These are phyloP conservation scores for Puya raimondii DNA, from an alignment of 176 grass and related monocot genomes.

Conservation along the genomic window DNA sequence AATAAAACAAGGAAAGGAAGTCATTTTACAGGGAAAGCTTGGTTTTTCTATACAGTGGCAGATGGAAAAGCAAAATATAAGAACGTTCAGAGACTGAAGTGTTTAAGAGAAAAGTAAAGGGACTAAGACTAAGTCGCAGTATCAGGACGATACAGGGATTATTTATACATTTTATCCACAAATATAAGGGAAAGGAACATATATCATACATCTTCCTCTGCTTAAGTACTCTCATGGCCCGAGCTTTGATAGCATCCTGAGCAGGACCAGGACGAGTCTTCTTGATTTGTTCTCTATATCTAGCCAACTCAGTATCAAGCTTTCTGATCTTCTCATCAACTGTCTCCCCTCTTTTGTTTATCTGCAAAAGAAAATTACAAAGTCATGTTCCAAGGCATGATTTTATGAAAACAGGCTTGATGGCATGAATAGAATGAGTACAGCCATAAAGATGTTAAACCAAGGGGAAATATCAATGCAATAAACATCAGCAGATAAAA, in stretches of 20 bases:
- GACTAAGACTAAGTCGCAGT: too few relatives aligned
- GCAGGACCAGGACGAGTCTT: slow-evolving; percentile 76
- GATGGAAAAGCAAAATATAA: too few relatives aligned
- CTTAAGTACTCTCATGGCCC: slow-evolving; percentile 83
- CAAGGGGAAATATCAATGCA: too few relatives aligned
- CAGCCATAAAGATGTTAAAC: neutral
- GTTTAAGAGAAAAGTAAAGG: too few relatives aligned
- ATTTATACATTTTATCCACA: neutral
- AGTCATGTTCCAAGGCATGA: neutral
- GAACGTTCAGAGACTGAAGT: too few relatives aligned
- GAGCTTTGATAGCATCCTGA: slow-evolving; percentile 90
- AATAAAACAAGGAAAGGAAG: too few relatives aligned
- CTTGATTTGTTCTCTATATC: slow-evolving; percentile 83
- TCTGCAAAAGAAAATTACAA: neutral
- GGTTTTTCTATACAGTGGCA: too few relatives aligned
- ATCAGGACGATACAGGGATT: too few relatives aligned
- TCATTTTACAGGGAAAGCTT: too few relatives aligned
- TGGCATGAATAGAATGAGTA: neutral
- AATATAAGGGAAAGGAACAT: neutral
- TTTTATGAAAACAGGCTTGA: neutral
- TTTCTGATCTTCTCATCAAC: slow-evolving; percentile 95
- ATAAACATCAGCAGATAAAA: too few relatives aligned
- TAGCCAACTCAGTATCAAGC: slow-evolving; percentile 73
- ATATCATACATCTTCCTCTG: slow-evolving; percentile 63
- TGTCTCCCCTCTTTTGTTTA: slow-evolving; percentile 82